Evolutionary conservation across 352 stramenopile species (phyloP), one percentile per base, ranked within the genome.

Genomic region (Paralagenidium karlingii): DNA sequence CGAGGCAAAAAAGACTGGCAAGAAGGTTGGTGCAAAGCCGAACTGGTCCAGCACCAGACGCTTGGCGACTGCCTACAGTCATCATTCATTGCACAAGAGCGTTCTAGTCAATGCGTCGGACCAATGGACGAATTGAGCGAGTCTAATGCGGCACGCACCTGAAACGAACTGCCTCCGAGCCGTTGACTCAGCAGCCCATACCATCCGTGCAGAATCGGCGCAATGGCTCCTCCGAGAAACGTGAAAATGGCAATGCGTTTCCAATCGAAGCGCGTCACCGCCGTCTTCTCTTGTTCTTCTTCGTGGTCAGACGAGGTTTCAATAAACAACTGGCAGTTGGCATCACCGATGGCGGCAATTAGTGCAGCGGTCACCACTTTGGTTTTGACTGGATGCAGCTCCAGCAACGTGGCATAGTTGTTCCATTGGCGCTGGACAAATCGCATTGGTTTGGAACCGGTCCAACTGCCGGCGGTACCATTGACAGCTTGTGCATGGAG

Each of bases 181-280:
- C 24, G 40, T 12, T 55, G 38, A 22, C 61, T 48, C 18, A 91
- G 45, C 36, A 88, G 68, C 20, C 51, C 28, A 57, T 91, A 91
- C 74, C 74, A 91, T 5, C 68, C 57, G 47, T 91, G 77, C 31
- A 91, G 53, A n/a, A 83, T 51, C 13, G 77, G 77, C 39, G 74
- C 68, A 22, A 85, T 34, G 31, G 62, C 38, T 8, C 74, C 74
- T 19, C 68, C 60, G n/a, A 91, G 43, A 18, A 68, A 49, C 34
- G 74, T 86, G 47, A 91, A 88, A 36, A 77, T 63, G 31, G 53
- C 55, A 20, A 59, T 45, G 38, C 77, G 74, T 43, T 74, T 68
- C 32, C 33, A 18, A 44, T 84, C 60, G 7, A 85, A 31, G 12
- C 21, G 21, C 8, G 18, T 32, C 7, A 36, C 22, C 7, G 7